phyloP scores from a whole-genome alignment of 345 rosid genomes.

The Lagerstroemia speciosa region DNA sequence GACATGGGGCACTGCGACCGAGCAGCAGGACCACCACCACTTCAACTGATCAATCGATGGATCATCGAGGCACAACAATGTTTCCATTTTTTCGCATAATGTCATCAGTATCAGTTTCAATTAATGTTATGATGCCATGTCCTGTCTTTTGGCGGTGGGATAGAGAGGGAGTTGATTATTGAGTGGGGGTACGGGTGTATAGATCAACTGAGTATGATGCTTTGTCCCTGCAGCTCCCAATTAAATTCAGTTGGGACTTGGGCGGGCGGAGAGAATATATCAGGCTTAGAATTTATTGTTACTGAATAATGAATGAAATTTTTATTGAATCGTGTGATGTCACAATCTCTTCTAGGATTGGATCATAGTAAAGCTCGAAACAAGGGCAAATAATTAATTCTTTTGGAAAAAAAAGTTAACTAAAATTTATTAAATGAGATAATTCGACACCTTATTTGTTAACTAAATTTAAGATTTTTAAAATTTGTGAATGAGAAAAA shows the following conservation, averaged over 20 bases:
- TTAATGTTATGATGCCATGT: neutral
- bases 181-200: slow-evolving; percentile 1
- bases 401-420: too few species aligned
- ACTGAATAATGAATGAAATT: neutral
- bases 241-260: slow-evolving; percentile 1
- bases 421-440: neutral
- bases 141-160: neutral
- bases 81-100: neutral
- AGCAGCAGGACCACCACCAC: slow-evolving; percentile 11
- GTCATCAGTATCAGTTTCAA: neutral
- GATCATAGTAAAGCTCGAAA: neutral
- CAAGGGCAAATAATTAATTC: neutral
- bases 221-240: neutral
- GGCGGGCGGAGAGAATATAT: neutral
- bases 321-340: neutral
- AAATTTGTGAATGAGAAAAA: too few species aligned
- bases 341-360: slow-evolving; percentile 1
- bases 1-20: slow-evolving; percentile 7
- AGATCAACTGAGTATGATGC: slow-evolving; percentile 1
- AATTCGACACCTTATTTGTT: too few species aligned
- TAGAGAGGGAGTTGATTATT: neutral
- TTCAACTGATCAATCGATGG: slow-evolving; percentile 6
- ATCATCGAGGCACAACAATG: too few species aligned
- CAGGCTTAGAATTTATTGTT: neutral
- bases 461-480: too few species aligned